Evolutionary conservation across 2,329 filamentous ascomycete genomes (phyloP).

Genomic region (Dothiorella sarmentorum): DNA sequence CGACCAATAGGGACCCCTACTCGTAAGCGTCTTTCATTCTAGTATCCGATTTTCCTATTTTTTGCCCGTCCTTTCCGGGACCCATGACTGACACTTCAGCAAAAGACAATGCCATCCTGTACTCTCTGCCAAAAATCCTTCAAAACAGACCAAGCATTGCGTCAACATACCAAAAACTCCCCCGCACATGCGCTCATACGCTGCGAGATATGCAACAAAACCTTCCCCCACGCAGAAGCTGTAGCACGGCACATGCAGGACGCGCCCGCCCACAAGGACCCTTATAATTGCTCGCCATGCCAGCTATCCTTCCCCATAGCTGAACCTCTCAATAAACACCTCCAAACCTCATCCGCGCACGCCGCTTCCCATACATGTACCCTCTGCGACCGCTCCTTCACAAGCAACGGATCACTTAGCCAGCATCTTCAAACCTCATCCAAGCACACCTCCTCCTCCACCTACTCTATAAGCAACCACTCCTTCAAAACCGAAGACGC

Average conservation of each 20-base stretch:
- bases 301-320: background rate
- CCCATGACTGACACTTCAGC: too few species aligned
- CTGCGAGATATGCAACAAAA: background rate
- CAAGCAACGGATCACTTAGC: background rate
- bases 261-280: background rate
- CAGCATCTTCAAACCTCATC: background rate
- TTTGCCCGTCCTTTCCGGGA: too few species aligned
- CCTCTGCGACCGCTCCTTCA: background rate
- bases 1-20: too few species aligned
- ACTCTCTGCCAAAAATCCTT: background rate
- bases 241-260: background rate
- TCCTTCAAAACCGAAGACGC: background rate
- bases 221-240: background rate
- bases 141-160: background rate
- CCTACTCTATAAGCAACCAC: background rate
- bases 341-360: background rate
- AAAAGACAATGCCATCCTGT: background rate
- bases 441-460: background rate
- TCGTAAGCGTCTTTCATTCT: too few species aligned
- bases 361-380: background rate
- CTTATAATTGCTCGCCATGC: background rate
- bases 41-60: too few species aligned
- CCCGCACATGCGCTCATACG: background rate
- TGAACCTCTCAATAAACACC: background rate
- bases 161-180: background rate